A percentile compares a stretch with the other conserved stretches of the same genome.
Evolutionary conservation across 2,329 filamentous ascomycete species (phyloP).

Genomic region (Periconia sp.): DNA sequence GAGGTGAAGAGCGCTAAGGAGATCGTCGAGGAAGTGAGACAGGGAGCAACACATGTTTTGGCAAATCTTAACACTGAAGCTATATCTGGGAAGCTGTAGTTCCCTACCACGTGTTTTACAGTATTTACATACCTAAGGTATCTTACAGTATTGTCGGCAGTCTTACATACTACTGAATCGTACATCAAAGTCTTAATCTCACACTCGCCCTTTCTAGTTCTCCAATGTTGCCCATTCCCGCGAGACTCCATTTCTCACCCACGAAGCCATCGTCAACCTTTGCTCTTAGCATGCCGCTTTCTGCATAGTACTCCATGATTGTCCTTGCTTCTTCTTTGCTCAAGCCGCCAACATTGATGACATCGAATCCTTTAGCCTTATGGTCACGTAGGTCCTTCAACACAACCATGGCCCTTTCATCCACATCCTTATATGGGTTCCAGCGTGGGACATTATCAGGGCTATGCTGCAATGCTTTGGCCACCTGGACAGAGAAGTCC

Average conservation of each 20-base stretch:
- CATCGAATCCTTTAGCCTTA: slow-evolving; percentile 43
- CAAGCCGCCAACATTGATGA: slow-evolving; percentile 69
- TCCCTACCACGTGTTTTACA: slow-evolving; percentile 1
- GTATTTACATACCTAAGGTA: slow-evolving; percentile 16
- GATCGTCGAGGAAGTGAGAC: slow-evolving; percentile 58
- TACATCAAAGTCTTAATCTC: slow-evolving; percentile 21
- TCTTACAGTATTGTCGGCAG: slow-evolving; percentile 16
- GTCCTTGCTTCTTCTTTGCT: slow-evolving; percentile 76
- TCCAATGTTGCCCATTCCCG: slow-evolving; percentile 80
- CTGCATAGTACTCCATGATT: slow-evolving; percentile 92
- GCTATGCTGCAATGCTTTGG: slow-evolving; percentile 51
- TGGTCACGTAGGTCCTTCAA: slow-evolving; percentile 47
- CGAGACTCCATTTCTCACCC: slow-evolving; percentile 81
- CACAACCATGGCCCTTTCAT: slow-evolving; percentile 58
- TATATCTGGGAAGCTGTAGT: not conserved
- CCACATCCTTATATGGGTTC: slow-evolving; percentile 60
- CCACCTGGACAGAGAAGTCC: slow-evolving; percentile 67
- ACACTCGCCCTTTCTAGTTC: slow-evolving; percentile 78
- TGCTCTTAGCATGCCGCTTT: slow-evolving; percentile 77
- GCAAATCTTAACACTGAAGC: slow-evolving; percentile 13
- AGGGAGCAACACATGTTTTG: slow-evolving; percentile 44
- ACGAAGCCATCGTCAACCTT: slow-evolving; percentile 74
- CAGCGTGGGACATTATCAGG: slow-evolving; percentile 47
- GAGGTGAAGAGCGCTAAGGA: slow-evolving; percentile 57
- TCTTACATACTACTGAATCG: not conserved